A percentile compares a stretch with the other conserved stretches of the same genome.
These are phyloP conservation scores for Erucastrum elatum DNA, from an alignment of 345 rosid genomes.

Conservation along the genomic window DNA sequence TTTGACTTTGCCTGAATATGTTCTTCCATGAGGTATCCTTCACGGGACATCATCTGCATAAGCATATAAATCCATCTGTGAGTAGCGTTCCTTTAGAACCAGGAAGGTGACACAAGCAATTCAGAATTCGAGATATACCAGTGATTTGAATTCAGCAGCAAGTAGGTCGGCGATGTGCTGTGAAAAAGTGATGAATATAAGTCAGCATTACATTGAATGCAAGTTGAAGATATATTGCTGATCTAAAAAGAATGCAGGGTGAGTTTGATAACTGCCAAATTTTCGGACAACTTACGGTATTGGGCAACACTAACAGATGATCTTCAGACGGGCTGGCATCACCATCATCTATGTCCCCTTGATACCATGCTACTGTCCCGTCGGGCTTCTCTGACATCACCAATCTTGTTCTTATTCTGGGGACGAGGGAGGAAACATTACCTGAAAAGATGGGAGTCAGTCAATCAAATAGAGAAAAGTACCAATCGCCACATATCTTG, in stretches of 20 bases:
- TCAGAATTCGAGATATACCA: constrained; percentile 55
- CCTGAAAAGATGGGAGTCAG: constrained; percentile 34
- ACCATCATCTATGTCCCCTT: constrained; percentile 77
- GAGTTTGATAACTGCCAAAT: constrained; percentile 1
- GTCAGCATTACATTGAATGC: constrained; percentile 29
- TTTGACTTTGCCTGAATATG: constrained; percentile 54
- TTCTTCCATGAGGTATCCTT: constrained; percentile 63
- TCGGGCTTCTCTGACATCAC: constrained; percentile 80
- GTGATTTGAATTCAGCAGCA: constrained; percentile 58
- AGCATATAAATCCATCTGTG: constrained; percentile 15
- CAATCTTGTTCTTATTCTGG: constrained; percentile 52
- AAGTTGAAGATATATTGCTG: constrained; percentile 16
- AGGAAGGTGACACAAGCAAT: not conserved
- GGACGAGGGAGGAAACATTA: constrained; percentile 44
- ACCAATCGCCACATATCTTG: constrained; percentile 22
- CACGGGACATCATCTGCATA: constrained; percentile 80
- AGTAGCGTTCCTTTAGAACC: constrained; percentile 11
- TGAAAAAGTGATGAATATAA: constrained; percentile 30
- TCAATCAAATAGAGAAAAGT: constrained; percentile 4
- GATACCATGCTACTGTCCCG: constrained; percentile 81
- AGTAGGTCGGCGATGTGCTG: constrained; percentile 94
- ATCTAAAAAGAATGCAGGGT: constrained; percentile 19
- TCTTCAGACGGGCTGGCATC: constrained; percentile 74
- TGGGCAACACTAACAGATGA: constrained; percentile 71
- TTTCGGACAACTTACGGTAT: constrained; percentile 59